Base-by-base conservation (phyloP, 495 filamentous ascomycete genomes). In the Haplographium delicatum region DNA sequence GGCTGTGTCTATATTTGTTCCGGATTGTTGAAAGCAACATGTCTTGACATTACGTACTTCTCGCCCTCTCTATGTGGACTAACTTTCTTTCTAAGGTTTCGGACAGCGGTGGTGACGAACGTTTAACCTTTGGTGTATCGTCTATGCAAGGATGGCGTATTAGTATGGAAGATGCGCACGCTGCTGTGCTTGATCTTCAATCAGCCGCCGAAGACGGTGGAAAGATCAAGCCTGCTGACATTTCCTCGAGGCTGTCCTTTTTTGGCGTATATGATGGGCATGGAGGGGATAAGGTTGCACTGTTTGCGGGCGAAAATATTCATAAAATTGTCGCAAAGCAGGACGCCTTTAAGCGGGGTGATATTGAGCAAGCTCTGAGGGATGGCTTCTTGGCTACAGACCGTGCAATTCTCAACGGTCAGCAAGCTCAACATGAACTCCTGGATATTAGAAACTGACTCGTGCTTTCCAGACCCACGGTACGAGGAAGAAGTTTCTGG, bases 131-230 rank as follows among this genome's bases (percentile, higher is more conserved):
- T 66, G 93, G 94, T 59, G 81, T 98, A 53, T 97, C 94, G 57
- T 88, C 88, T 68, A 98, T 98, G 93, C 93, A 98, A 71, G 93
- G 93, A 74, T 98, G 93, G 93, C 86, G 93, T 69, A 96, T 97
- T 68, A 94, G 88, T 69, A 98, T 98, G 93, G 93, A 98, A 67
- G 93, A 98, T 63, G 83, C 93, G 50, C 93, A 98, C 71, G 87
- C 88, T 30, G 77, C 85, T 18, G 68, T 95, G 23, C 85, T 98
- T 61, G 88, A 97, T 68, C 80, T 98, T 53, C 79, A 94, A 60
- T 15, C 42, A n/a, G 38, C 28, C 9, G 78, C 84, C 52, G 70
- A 73, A 47, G 72, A 74, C 37, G 68, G 73, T 37, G 72, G 78
- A 30, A 72, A 76, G 28, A 71, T 76, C 43, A 81, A 83, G 66